phyloP scores from a whole-genome alignment of 1,139 yeast genomes.

The Suhomyces atakaporum region DNA sequence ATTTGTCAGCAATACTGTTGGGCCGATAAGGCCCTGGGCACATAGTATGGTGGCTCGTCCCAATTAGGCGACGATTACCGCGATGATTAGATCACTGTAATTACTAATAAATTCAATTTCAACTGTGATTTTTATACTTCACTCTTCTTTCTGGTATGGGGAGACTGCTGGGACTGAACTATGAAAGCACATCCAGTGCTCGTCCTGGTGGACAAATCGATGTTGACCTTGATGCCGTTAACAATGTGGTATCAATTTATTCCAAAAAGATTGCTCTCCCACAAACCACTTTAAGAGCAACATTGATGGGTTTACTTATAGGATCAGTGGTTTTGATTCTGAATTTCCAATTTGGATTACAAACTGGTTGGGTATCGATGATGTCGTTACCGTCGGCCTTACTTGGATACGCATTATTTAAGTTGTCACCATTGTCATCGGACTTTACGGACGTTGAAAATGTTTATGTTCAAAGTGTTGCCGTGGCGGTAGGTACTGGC shows the following conservation, averaged over 20 bases:
- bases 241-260: conserved; percentile 7
- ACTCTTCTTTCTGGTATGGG: neutral
- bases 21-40: neutral
- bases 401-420: conserved; percentile 81
- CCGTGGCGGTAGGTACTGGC: conserved; percentile 97
- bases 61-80: conserved; percentile 3
- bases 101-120: too few relatives aligned
- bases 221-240: neutral
- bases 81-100: conserved; percentile 2
- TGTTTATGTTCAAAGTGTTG: conserved; percentile 86
- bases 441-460: conserved; percentile 88
- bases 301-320: conserved; percentile 69
- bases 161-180: neutral
- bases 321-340: conserved; percentile 84
- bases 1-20: too few relatives aligned
- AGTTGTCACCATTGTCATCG: conserved; percentile 45
- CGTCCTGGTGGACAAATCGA: neutral
- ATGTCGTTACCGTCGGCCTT: conserved; percentile 97
- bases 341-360: conserved; percentile 94
- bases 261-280: conserved; percentile 42
- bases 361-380: conserved; percentile 99
- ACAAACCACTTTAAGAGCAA: conserved; percentile 73
- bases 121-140: neutral
- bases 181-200: neutral
- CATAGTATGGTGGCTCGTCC: conserved; percentile 1